phyloP scores from a whole-genome alignment of 1,284 basidiomycete species.

The Hypsizygus ulmarius region DNA sequence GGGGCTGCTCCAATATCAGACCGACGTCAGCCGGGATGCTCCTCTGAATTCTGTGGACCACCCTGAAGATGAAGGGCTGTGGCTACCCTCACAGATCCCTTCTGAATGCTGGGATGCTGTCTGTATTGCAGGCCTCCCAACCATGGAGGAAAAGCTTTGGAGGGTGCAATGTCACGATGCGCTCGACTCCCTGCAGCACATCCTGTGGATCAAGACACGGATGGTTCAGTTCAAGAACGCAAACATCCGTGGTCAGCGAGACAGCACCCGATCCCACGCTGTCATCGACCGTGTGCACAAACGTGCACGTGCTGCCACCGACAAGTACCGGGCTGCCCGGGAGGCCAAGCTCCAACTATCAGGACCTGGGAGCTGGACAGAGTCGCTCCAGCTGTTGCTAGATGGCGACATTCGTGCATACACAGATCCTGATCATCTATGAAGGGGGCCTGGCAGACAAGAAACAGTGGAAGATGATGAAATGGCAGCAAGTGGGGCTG shows the following conservation, averaged over 20 bases:
- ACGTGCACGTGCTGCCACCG: neutral
- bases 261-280: slow-evolving; percentile 13
- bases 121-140: slow-evolving; percentile 11
- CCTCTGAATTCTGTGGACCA: too few species aligned
- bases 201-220: slow-evolving; percentile 15
- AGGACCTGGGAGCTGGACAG: too few species aligned
- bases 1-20: slow-evolving; percentile 10
- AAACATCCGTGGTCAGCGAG: slow-evolving; percentile 18
- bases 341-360: too few species aligned
- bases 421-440: neutral
- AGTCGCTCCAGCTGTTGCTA: too few species aligned
- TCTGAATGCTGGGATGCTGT: neutral
- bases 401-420: neutral
- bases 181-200: slow-evolving; percentile 14
- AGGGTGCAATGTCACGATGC: slow-evolving; percentile 16
- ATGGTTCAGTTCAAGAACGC: slow-evolving; percentile 19
- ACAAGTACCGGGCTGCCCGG: too few species aligned
- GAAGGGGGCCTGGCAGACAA: neutral
- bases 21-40: too few species aligned
- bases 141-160: slow-evolving; percentile 15
- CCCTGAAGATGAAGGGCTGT: slow-evolving; percentile 15
- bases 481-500: too few species aligned
- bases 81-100: slow-evolving; percentile 19
- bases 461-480: slow-evolving; percentile 3
- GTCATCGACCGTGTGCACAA: slow-evolving; percentile 18